phyloP scores from a whole-genome alignment of 2,329 filamentous ascomycete species.

The Botrytis porri region DNA sequence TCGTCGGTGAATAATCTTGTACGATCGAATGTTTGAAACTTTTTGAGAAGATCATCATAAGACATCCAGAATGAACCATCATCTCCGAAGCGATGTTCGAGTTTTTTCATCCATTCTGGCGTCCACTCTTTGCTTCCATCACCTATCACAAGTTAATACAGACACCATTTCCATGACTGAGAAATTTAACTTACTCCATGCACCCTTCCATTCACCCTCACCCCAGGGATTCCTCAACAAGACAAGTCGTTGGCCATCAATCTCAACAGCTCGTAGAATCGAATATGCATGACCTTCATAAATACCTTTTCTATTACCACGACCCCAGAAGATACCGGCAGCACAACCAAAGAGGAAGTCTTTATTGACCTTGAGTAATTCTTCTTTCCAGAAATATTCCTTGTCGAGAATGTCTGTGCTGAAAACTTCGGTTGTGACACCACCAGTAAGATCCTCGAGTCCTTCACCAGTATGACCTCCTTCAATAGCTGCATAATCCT shows the following conservation, averaged over 20 bases:
- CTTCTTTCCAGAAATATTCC: slow-evolving; percentile 79
- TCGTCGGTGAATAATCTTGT: slow-evolving; percentile 58
- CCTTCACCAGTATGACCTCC: slow-evolving; percentile 64
- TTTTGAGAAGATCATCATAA: slow-evolving; percentile 59
- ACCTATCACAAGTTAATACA: slow-evolving; percentile 14
- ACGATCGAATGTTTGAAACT: slow-evolving; percentile 58
- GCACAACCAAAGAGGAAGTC: slow-evolving; percentile 73
- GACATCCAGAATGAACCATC: slow-evolving; percentile 64
- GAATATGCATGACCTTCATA: slow-evolving; percentile 57
- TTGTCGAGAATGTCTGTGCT: slow-evolving; percentile 72
- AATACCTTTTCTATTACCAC: slow-evolving; percentile 50
- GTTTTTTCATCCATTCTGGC: slow-evolving; percentile 54
- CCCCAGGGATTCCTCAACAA: slow-evolving; percentile 57
- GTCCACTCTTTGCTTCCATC: slow-evolving; percentile 64
- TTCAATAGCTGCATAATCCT: slow-evolving; percentile 70
- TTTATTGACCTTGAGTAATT: slow-evolving; percentile 75
- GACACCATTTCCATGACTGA: neutral
- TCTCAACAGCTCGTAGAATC: slow-evolving; percentile 53
- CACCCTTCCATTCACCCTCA: slow-evolving; percentile 56
- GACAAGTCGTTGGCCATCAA: slow-evolving; percentile 53
- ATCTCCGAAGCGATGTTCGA: slow-evolving; percentile 58
- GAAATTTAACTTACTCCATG: slow-evolving; percentile 42
- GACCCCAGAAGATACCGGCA: slow-evolving; percentile 43
- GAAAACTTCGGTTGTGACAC: slow-evolving; percentile 67
- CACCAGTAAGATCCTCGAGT: slow-evolving; percentile 61